phyloP scores from a whole-genome alignment of 805 yeast genomes.

The Debaryomyces castellii region DNA sequence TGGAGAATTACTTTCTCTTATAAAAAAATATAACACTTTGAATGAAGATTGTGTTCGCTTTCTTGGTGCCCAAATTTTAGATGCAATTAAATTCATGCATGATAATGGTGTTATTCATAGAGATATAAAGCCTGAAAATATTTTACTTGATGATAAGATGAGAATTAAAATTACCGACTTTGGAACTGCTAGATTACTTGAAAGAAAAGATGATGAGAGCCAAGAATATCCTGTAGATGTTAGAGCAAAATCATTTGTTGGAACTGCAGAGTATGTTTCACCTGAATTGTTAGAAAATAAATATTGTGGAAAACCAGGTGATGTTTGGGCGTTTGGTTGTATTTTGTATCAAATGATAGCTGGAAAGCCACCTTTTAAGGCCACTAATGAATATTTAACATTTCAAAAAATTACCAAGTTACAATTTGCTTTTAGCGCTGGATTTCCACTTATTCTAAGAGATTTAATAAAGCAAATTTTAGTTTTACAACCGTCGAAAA shows the following conservation, averaged over 20 bases:
- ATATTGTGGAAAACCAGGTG: constrained; percentile 61
- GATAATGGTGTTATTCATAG: constrained; percentile 75
- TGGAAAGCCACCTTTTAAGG: constrained; percentile 78
- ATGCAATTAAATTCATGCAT: constrained; percentile 72
- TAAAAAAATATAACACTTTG: constrained; percentile 68
- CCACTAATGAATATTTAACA: constrained; percentile 76
- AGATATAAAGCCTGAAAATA: constrained; percentile 83
- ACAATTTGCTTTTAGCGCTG: constrained; percentile 74
- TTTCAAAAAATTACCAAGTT: constrained; percentile 79
- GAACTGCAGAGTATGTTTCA: constrained; percentile 82
- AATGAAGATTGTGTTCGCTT: constrained; percentile 68
- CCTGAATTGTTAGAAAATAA: constrained; percentile 78
- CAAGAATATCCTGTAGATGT: constrained; percentile 64
- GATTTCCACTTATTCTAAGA: constrained; percentile 57
- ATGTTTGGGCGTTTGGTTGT: constrained; percentile 64
- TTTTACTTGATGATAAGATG: constrained; percentile 59
- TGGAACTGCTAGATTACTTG: constrained; percentile 78
- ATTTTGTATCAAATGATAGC: constrained; percentile 62
- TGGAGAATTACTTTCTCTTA: constrained; percentile 69
- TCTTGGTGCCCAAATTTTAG: constrained; percentile 72
- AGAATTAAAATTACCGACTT: constrained; percentile 76
- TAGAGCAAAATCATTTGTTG: constrained; percentile 78
- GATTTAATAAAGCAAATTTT: constrained; percentile 68
- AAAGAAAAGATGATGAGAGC: constrained; percentile 44
- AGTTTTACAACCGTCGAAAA: constrained; percentile 65